Evolutionary conservation across 345 rosid species (phyloP).

Genomic region (Gossypium mustelinum): DNA sequence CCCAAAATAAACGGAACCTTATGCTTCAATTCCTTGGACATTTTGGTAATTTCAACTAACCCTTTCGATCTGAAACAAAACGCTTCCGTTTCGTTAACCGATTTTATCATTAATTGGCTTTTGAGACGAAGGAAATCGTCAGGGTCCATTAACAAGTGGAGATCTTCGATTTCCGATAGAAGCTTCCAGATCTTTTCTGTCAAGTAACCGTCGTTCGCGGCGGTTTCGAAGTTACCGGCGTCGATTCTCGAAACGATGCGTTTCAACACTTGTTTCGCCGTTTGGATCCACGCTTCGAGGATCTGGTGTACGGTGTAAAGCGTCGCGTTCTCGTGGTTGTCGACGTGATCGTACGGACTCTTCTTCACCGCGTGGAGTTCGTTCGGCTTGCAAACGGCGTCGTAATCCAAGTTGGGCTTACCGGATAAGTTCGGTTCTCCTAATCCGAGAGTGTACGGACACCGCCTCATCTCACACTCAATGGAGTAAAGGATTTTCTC

Average conservation of each 20-base stretch:
- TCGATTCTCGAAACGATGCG: constrained; percentile 49
- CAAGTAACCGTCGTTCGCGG: constrained; percentile 55
- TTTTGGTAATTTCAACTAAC: constrained; percentile 55
- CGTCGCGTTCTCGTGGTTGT: constrained; percentile 67
- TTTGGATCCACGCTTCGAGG: constrained; percentile 77
- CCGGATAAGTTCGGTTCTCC: constrained; percentile 81
- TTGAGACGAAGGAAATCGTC: constrained; percentile 76
- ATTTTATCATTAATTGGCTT: constrained; percentile 45
- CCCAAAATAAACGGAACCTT: constrained; percentile 63
- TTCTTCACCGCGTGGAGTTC: constrained; percentile 50
- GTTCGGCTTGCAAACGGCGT: constrained; percentile 65
- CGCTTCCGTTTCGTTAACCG: constrained; percentile 50
- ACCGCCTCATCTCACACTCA: constrained; percentile 76
- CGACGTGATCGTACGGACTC: constrained; percentile 48
- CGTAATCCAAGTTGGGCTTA: constrained; percentile 78
- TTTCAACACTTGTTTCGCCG: constrained; percentile 36
- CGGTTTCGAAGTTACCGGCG: constrained; percentile 35
- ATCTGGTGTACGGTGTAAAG: constrained; percentile 70
- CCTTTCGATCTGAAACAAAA: constrained; percentile 80
- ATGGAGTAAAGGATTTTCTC: constrained; percentile 54
- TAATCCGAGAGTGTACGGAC: constrained; percentile 72
- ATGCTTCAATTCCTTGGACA: constrained; percentile 66
- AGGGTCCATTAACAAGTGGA: constrained; percentile 75
- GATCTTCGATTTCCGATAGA: constrained; percentile 61
- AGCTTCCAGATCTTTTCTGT: constrained; percentile 76